A percentile compares a stretch with the other conserved stretches of the same genome.
phyloP scores from a whole-genome alignment of 768 basidiomycete species.

The Gymnopilus dilepis region DNA sequence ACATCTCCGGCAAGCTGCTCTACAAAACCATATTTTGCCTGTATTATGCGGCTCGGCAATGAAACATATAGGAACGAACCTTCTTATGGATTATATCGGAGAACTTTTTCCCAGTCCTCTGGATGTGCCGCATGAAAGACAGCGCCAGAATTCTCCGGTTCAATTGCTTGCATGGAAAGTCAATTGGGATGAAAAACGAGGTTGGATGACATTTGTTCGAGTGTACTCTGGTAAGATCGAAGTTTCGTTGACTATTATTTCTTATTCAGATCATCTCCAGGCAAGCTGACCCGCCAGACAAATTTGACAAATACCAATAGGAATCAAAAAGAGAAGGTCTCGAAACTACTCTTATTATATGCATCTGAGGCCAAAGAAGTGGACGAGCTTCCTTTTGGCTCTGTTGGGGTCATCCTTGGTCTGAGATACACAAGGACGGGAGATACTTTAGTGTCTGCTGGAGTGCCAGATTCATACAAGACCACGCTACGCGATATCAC shows the following conservation, averaged over 20 bases:
- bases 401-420: slow-evolving; percentile 85
- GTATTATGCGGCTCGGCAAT: slow-evolving; percentile 85
- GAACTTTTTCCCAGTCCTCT: slow-evolving; percentile 79
- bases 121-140: slow-evolving; percentile 59
- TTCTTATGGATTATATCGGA: slow-evolving; percentile 83
- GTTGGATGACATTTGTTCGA: slow-evolving; percentile 94
- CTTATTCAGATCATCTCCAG: slow-evolving; percentile 39
- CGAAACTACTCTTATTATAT: slow-evolving; percentile 79
- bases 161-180: slow-evolving; percentile 89
- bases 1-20: slow-evolving; percentile 70
- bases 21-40: slow-evolving; percentile 71
- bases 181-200: slow-evolving; percentile 76
- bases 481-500: slow-evolving; percentile 64
- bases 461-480: slow-evolving; percentile 41
- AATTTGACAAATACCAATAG: slow-evolving; percentile 67
- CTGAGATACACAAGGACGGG: slow-evolving; percentile 86
- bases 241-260: slow-evolving; percentile 4
- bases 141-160: slow-evolving; percentile 52
- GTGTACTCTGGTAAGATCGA: slow-evolving; percentile 76
- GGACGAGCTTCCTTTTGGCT: slow-evolving; percentile 78
- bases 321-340: slow-evolving; percentile 72
- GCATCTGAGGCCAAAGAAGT: slow-evolving; percentile 80
- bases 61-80: slow-evolving; percentile 80
- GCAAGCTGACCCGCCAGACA: slow-evolving; percentile 69
- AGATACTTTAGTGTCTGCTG: slow-evolving; percentile 74